Base-by-base conservation (phyloP, 371 early-diverging fungal genomes). In the Mucor racemosus region DNA sequence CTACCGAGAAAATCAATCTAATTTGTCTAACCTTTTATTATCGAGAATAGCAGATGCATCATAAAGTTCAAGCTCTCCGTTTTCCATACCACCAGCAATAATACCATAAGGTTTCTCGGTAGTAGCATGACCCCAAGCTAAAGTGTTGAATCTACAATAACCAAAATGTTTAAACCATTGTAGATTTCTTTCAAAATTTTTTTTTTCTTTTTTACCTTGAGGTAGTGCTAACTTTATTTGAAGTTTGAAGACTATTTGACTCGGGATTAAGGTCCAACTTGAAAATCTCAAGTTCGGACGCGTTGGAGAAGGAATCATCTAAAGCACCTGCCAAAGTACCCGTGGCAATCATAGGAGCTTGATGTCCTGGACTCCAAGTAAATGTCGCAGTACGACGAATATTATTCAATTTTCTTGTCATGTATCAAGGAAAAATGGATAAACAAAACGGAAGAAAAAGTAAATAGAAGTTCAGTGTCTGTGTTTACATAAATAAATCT, bases 311-410 rank as follows among this genome's bases (percentile, higher is more conserved):
- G 15, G 93, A 90, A 46, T 94, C 96, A 79, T 97, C 97, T 56
- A 97, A 84, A 19, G 99, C 95, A 31, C 98, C 98, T 4, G 97
- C 94, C 39, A 95, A 94, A 17, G 97, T 95, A 58, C 97, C 97
- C 5, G 91, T 85, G 14, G 96, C 97, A 58, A 98, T 79, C 60
- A 90, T 76, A 35, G 91, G 84, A n/a, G 82, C 65, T 44, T 90
- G 84, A 64, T 89, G 90, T 15, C 85, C 85, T 35, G 93, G 92
- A 58, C 90, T 85, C 94, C 94, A 94, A 36, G 93, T 90, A 67
- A 92, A 86, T 39, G 90, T 90, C 17, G 93, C 90, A 41, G 93
- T 92, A 67, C 92, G 89, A 66, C 88, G 81, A 68, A 93, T 88
- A 68, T 80, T 87, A 76, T 90, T 92, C 69, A 89, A 72, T 72